phyloP scores from a whole-genome alignment of 768 basidiomycete species.

The Serendipita indica region DNA sequence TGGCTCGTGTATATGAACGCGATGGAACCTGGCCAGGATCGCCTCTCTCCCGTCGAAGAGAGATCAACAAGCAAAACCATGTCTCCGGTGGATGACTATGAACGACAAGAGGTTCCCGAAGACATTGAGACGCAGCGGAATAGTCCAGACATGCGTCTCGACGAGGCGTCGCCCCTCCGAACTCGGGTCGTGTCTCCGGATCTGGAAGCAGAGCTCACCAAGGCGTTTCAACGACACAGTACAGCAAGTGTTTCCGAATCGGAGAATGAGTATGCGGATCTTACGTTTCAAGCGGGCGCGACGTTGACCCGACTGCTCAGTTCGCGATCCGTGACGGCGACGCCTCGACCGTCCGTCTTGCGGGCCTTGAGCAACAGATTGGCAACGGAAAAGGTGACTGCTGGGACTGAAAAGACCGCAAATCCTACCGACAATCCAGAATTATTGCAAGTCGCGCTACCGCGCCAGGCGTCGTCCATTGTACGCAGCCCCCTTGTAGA shows the following conservation, averaged over 20 bases:
- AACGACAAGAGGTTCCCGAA: slow-evolving; percentile 6
- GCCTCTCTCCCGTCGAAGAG: background rate
- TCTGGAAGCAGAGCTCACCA: background rate
- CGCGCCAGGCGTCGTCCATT: too few species aligned
- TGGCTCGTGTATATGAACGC: slow-evolving; percentile 7
- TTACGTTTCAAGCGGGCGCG: slow-evolving; percentile 5
- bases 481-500: too few species aligned
- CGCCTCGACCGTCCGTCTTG: background rate
- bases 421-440: background rate
- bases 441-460: background rate
- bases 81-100: background rate
- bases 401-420: background rate
- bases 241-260: background rate
- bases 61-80: background rate
- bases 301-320: background rate
- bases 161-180: background rate
- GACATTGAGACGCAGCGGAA: background rate
- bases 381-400: background rate
- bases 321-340: background rate
- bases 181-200: background rate
- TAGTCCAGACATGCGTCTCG: background rate
- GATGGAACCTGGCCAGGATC: background rate
- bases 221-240: background rate
- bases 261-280: slow-evolving; percentile 1
- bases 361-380: background rate